These are phyloP conservation scores for Citropsis articulata DNA, from an alignment of 345 rosid species.

Conservation along the genomic window DNA sequence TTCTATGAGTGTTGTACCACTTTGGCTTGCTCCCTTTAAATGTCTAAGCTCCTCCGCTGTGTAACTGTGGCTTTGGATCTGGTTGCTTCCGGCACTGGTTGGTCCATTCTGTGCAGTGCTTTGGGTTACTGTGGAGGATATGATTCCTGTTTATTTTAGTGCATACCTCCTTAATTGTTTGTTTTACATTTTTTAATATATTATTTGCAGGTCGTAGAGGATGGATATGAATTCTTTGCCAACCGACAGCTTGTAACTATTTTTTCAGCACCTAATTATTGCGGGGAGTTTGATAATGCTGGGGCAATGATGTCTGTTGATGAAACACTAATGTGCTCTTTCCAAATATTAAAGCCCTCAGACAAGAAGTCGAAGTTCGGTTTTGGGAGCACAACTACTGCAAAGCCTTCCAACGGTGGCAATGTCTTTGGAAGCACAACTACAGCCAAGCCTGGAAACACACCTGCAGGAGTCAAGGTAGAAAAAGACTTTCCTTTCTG, in stretches of 20 bases:
- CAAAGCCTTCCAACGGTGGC: slow-evolving; percentile 41
- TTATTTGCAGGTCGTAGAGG: slow-evolving; percentile 76
- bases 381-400: slow-evolving; percentile 40
- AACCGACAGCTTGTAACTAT: slow-evolving; percentile 78
- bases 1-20: not conserved
- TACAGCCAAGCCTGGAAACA: slow-evolving; percentile 38
- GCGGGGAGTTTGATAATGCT: slow-evolving; percentile 85
- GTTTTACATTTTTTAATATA: not conserved
- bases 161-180: not conserved
- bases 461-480: slow-evolving; percentile 60
- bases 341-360: slow-evolving; percentile 78
- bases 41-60: not conserved
- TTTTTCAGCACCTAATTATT: slow-evolving; percentile 86
- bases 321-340: slow-evolving; percentile 75
- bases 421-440: slow-evolving; percentile 38
- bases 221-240: slow-evolving; percentile 93
- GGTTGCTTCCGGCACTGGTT: slow-evolving; percentile 8
- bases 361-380: slow-evolving; percentile 46
- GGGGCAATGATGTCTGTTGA: slow-evolving; percentile 72
- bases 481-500: slow-evolving; percentile 1
- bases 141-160: not conserved
- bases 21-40: not conserved
- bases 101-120: not conserved
- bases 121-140: not conserved
- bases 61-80: not conserved